Evolutionary conservation across 108 stramenopile genomes (phyloP).

Genomic region (Cyclotella distinguenda): DNA sequence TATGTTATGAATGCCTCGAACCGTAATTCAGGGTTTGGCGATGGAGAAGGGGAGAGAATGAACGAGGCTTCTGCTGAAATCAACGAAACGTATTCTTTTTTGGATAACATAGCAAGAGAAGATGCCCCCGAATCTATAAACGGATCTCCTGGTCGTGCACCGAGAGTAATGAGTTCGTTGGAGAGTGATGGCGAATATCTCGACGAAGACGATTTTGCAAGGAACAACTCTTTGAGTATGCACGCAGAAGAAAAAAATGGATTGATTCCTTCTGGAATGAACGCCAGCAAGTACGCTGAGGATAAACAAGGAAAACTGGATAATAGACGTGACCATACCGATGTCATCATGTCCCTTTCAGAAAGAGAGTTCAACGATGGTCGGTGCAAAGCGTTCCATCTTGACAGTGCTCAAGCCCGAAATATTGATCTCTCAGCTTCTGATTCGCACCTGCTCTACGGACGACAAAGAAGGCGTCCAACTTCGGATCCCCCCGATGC

Average conservation of each 20-base stretch:
- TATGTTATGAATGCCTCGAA: constrained; percentile 29
- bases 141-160: not conserved
- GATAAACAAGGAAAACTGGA: constrained; percentile 14
- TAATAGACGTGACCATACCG: not conserved
- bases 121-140: constrained; percentile 1
- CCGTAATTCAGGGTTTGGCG: not conserved
- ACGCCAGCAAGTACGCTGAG: constrained; percentile 16
- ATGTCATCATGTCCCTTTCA: not conserved
- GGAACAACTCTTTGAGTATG: constrained; percentile 39
- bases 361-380: not conserved
- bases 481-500: constrained; percentile 28
- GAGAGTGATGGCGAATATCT: constrained; percentile 7
- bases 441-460: constrained; percentile 1
- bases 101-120: constrained; percentile 14
- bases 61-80: constrained; percentile 16
- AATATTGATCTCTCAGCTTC: constrained; percentile 2
- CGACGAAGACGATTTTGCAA: constrained; percentile 41
- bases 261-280: not conserved
- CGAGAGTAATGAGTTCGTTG: constrained; percentile 5
- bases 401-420: not conserved
- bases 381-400: not conserved
- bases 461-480: not conserved
- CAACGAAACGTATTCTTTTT: constrained; percentile 13
- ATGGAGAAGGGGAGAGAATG: constrained; percentile 5
- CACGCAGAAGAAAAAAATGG: constrained; percentile 39